Base-by-base conservation (phyloP, 1,139 yeast species). In the Pichia sp. region DNA sequence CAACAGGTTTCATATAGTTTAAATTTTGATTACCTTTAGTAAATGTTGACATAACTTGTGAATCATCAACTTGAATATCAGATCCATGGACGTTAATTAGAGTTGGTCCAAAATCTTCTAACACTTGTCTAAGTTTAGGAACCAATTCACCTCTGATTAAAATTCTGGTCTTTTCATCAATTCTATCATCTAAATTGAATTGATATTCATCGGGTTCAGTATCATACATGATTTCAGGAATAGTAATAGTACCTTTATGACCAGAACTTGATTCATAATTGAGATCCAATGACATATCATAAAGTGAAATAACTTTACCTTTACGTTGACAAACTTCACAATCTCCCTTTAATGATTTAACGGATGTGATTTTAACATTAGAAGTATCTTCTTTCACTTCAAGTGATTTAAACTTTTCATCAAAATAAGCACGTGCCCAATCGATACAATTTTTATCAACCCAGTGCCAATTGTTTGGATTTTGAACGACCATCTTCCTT, bases 151-250 rank as follows among this genome's bases (percentile, higher is more conserved):
- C 62, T 56, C 87, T 80, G 33, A 87, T 68, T 36, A 77, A 57
- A 4, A 64, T 56, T 51, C 75, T 68, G 42, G 74, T 69, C 32
- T 69, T 72, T 26, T 69, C 65, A 47, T 71, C 66, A 37, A 49
- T 45, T 55, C 80, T 84, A 51, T 81, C 75, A 58, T 79, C 77
- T 44, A 87, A 72, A 40, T 80, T 82, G 59, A 91, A 91, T 59
- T 85, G 95, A 55, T 81, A 81, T 51, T 88, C 96, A 49, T 81
- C 89, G 27, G 67, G 72, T 40, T 82, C 91, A 15, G 95, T 78
- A 62, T 91, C 98, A 61, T 89, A 91, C n/a, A 96, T 93, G 49
- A 93, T 75, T 61, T 93, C 98, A 3, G 98, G 99, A 35, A 91
- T 65, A 5, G 78, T 74, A 47, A 91, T 80, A 15, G 82, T 71